Conservation (phyloP, 768 basidiomycete genomes). For the Psilocybe azurescens region DNA sequence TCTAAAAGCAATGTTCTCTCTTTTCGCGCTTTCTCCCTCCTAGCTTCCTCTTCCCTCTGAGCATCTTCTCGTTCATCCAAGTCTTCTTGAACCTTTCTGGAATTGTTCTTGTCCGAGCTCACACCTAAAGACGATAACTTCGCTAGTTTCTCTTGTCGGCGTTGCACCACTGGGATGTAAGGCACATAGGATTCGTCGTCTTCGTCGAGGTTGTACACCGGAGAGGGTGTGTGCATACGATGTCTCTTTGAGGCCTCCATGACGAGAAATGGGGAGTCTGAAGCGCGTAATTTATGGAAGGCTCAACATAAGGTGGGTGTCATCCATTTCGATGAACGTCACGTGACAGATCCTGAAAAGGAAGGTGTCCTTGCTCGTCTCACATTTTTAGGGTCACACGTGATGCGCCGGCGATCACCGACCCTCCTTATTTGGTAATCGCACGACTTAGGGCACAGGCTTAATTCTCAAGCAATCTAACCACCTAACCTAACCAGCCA, state of each 20-base stretch:
- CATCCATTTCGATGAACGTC: too few relatives aligned
- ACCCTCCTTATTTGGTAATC: too few relatives aligned
- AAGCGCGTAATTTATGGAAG: too few relatives aligned
- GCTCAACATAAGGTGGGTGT: too few relatives aligned
- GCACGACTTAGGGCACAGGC: too few relatives aligned
- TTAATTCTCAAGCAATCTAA: too few relatives aligned
- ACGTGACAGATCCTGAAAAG: too few relatives aligned
- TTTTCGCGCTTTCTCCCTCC: constrained; percentile 75
- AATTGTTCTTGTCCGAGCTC: constrained; percentile 56
- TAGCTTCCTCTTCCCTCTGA: constrained; percentile 79
- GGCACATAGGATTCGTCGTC: constrained; percentile 75
- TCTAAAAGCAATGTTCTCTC: constrained; percentile 90
- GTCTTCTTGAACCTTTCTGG: constrained; percentile 58
- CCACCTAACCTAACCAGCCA: too few relatives aligned
- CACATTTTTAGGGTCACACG: too few relatives aligned
- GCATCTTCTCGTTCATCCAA: constrained; percentile 74
- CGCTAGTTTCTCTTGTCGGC: constrained; percentile 80
- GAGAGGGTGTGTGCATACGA: constrained; percentile 60
- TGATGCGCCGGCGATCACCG: too few relatives aligned
- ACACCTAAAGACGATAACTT: constrained; percentile 70
- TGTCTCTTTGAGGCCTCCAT: constrained; percentile 55
- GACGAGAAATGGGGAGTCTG: neutral
- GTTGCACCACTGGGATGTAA: constrained; percentile 87
- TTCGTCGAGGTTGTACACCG: constrained; percentile 66
- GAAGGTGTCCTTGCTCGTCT: too few relatives aligned